Evolutionary conservation across 2,329 filamentous ascomycete species (phyloP).

Genomic region (Exophiala xenobiotica): DNA sequence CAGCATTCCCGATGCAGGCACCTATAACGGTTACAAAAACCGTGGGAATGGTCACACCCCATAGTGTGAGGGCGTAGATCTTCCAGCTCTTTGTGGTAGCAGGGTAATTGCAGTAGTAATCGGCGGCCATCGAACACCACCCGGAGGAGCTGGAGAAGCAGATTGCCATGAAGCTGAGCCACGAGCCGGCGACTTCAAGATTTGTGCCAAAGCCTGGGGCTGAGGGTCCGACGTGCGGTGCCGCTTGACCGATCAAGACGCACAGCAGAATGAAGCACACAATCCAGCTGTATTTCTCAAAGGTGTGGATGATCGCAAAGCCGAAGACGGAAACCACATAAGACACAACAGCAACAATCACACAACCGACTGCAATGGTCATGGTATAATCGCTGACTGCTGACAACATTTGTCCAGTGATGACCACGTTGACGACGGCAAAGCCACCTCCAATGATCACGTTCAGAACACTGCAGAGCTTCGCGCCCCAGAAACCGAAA

Average conservation of each 20-base stretch:
- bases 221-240: constrained; percentile 43
- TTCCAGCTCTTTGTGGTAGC: constrained; percentile 25
- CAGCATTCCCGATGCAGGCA: constrained; percentile 42
- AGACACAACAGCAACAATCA: constrained; percentile 35
- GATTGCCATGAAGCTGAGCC: constrained; percentile 30
- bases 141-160: constrained; percentile 27
- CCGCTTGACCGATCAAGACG: constrained; percentile 50
- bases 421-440: constrained; percentile 37
- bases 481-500: constrained; percentile 36
- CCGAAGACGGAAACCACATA: constrained; percentile 35
- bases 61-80: constrained; percentile 26
- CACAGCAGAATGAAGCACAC: constrained; percentile 39
- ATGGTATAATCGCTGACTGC: constrained; percentile 38
- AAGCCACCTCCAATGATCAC: constrained; percentile 34
- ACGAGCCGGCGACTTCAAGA: constrained; percentile 35
- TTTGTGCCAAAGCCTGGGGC: constrained; percentile 36
- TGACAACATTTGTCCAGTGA: constrained; percentile 37
- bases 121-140: constrained; percentile 30
- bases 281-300: constrained; percentile 36
- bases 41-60: constrained; percentile 24
- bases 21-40: constrained; percentile 47
- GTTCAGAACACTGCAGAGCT: constrained; percentile 34
- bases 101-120: constrained; percentile 32
- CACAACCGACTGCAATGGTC: constrained; percentile 33
- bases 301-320: constrained; percentile 33